These are phyloP conservation scores for Cadophora sp. DNA, from an alignment of 2,329 filamentous ascomycete species.

Conservation along the genomic window DNA sequence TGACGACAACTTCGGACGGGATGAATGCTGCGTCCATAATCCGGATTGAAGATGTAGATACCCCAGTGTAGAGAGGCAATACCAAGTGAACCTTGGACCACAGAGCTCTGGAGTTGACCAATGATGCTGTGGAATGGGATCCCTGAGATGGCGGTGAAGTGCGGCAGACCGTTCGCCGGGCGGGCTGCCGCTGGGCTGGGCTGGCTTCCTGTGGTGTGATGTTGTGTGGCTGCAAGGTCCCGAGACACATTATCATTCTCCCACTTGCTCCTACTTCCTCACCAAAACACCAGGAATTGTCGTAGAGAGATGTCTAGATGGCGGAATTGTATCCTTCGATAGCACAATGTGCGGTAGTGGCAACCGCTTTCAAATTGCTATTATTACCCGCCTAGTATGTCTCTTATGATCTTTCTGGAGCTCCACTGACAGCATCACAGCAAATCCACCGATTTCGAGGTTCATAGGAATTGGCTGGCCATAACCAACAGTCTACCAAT, in stretches of 20 bases:
- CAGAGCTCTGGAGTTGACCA: slow-evolving; percentile 22
- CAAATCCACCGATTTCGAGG: slow-evolving; percentile 99
- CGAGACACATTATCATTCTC: background rate
- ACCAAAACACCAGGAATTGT: slow-evolving; percentile 3
- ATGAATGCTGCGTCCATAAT: slow-evolving; percentile 48
- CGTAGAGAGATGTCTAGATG: slow-evolving; percentile 59
- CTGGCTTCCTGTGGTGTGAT: background rate
- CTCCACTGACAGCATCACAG: slow-evolving; percentile 53
- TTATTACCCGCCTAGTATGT: slow-evolving; percentile 94
- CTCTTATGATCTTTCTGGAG: background rate
- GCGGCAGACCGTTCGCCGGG: slow-evolving; percentile 11
- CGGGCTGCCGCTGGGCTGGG: too few species aligned
- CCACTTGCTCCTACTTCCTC: background rate
- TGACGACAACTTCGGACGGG: slow-evolving; percentile 51
- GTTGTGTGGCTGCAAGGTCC: background rate
- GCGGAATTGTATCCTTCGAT: slow-evolving; percentile 85
- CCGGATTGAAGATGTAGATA: slow-evolving; percentile 9
- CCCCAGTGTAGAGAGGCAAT: background rate
- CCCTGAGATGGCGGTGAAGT: slow-evolving; percentile 18
- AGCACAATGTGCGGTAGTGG: slow-evolving; percentile 83
- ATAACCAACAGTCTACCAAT: slow-evolving; percentile 89
- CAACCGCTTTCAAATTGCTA: slow-evolving; percentile 88
- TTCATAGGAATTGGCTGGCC: slow-evolving; percentile 98
- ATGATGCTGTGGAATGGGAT: slow-evolving; percentile 18
- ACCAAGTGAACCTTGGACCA: background rate